Conservation (phyloP, 768 basidiomycete genomes). For the Crepidotus variabilis region DNA sequence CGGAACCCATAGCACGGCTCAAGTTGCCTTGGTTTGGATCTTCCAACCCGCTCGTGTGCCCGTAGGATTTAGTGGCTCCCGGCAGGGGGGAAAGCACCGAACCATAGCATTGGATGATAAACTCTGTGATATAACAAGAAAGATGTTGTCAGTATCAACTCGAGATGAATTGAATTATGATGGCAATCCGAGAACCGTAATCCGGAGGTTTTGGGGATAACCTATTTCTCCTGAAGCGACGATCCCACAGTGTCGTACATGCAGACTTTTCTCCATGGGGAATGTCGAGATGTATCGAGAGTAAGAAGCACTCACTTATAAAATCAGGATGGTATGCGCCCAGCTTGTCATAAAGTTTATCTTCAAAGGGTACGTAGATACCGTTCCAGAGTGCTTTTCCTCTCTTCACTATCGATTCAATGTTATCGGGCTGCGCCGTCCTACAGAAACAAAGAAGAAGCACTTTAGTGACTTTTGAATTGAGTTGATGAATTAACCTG, state of each 20-base stretch:
- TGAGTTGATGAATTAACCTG: neutral
- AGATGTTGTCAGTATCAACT: neutral
- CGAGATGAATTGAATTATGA: slow-evolving; percentile 13
- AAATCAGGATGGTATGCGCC: slow-evolving; percentile 90
- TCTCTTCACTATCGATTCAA: slow-evolving; percentile 64
- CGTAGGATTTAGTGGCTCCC: slow-evolving; percentile 42
- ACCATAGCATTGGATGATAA: slow-evolving; percentile 86
- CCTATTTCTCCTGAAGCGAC: too few species aligned
- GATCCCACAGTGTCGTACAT: too few species aligned
- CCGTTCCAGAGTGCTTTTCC: slow-evolving; percentile 77
- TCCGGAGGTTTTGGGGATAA: neutral
- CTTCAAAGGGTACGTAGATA: slow-evolving; percentile 86
- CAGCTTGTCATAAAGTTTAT: slow-evolving; percentile 86
- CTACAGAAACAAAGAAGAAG: slow-evolving; percentile 31
- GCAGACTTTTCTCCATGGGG: slow-evolving; percentile 24
- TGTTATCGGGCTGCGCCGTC: slow-evolving; percentile 55
- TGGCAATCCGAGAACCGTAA: slow-evolving; percentile 7
- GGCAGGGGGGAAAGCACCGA: slow-evolving; percentile 73
- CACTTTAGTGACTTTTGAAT: slow-evolving; percentile 14
- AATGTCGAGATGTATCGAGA: slow-evolving; percentile 24
- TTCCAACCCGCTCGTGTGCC: slow-evolving; percentile 32
- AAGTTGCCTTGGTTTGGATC: slow-evolving; percentile 77
- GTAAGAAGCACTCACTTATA: slow-evolving; percentile 64
- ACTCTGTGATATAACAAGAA: slow-evolving; percentile 43
- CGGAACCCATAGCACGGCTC: slow-evolving; percentile 78